These are phyloP conservation scores for Mycena indigotica DNA, from an alignment of 768 basidiomycete species.

Conservation along the genomic window DNA sequence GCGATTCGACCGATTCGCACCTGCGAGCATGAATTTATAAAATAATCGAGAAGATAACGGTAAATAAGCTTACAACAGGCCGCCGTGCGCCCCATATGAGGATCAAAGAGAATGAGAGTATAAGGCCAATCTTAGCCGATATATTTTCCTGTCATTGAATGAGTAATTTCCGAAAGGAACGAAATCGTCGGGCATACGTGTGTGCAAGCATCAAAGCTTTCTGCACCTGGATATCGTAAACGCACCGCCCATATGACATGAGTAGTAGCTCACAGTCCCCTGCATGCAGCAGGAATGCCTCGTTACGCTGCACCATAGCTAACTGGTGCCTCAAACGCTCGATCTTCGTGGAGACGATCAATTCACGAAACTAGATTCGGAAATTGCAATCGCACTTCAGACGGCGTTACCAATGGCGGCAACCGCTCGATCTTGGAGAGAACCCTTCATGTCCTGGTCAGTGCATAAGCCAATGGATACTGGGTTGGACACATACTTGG, in stretches of 20 bases:
- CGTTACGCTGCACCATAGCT: slow-evolving; percentile 75
- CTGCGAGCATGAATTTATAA: slow-evolving; percentile 34
- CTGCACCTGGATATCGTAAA: slow-evolving; percentile 50
- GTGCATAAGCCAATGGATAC: slow-evolving; percentile 12
- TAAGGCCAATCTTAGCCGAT: slow-evolving; percentile 83
- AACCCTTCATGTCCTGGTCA: slow-evolving; percentile 49
- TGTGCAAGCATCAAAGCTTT: slow-evolving; percentile 90
- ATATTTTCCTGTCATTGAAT: slow-evolving; percentile 70
- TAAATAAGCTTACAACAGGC: slow-evolving; percentile 70
- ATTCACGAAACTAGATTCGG: background rate
- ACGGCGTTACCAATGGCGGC: slow-evolving; percentile 90
- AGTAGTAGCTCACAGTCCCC: slow-evolving; percentile 68
- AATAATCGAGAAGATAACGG: background rate
- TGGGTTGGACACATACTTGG: slow-evolving; percentile 42
- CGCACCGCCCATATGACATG: background rate
- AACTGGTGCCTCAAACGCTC: slow-evolving; percentile 83
- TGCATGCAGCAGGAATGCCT: slow-evolving; percentile 94
- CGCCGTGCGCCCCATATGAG: slow-evolving; percentile 91
- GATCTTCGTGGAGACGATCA: slow-evolving; percentile 55
- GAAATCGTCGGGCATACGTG: slow-evolving; percentile 53
- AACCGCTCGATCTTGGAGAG: slow-evolving; percentile 74
- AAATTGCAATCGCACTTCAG: slow-evolving; percentile 87
- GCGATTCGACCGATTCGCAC: slow-evolving; percentile 89
- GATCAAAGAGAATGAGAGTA: slow-evolving; percentile 93
- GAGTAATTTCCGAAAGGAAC: background rate